Base-by-base conservation (phyloP, 495 filamentous ascomycete species). In the Xylaria telfairii region DNA sequence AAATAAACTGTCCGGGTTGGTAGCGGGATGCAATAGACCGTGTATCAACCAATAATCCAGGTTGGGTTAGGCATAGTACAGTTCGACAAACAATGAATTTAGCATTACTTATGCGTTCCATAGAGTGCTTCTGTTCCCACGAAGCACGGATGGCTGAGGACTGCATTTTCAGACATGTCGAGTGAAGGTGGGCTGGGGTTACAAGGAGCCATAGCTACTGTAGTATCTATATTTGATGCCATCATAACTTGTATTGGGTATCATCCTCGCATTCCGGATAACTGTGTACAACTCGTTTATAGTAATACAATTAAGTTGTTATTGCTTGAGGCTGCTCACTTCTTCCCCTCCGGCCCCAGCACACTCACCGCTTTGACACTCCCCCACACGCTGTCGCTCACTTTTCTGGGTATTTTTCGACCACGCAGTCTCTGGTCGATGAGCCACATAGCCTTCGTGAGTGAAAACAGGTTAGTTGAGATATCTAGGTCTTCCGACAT, bases 401-500 rank as follows among this genome's bases (percentile, higher is more conserved):
- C 92, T 74, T 87, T 89, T 5, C 87, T 81, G 0, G 96, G 96
- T 42, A 97, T 84, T 83, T 98, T 99, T 65, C 93, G 86, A 1
- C 96, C 96, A 77, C 92, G 92, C 46, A 98, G 81, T 72, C 90
- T 84, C 82, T 97, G 93, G 80, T 99, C 96, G 66, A 99, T 89
- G 57, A 99, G 83, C 96, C 96, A 99, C n/a, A n/a, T n/a, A n/a
- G n/a, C n/a, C n/a, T n/a, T n/a, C n/a, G n/a, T n/a, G n/a, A n/a
- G n/a, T n/a, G n/a, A n/a, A n/a, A 47, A 47, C 44, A n/a, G 5
- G 44, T 47, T 47, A 47, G 44, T 47, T 19, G 42, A 44, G 42
- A 41, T 41, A 6, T 9, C 8, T 41, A 41, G 12, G 12, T 9
- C 3, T 10, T 9, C 8, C 37, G 37, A 9, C 3, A 9, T 41